Evolutionary conservation across 371 early-diverging fungal genomes (phyloP).

Genomic region (Mortierella sp.): DNA sequence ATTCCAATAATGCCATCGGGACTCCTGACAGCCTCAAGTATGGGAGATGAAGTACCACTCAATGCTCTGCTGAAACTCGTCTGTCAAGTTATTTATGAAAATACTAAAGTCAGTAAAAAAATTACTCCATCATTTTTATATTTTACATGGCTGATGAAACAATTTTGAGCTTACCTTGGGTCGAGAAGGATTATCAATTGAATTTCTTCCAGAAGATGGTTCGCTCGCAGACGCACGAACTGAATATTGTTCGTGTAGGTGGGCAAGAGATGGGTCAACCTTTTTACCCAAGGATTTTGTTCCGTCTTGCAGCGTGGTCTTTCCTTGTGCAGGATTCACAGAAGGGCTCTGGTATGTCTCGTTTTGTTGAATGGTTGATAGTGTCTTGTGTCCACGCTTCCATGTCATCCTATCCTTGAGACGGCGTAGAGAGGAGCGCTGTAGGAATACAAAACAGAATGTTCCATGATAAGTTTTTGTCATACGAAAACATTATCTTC

Average conservation of each 20-base stretch:
- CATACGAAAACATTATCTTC: too few relatives aligned
- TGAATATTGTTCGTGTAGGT: conserved; percentile 20
- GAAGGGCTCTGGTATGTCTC: conserved; percentile 8
- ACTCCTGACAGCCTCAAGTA: conserved; percentile 31
- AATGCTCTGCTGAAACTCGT: conserved; percentile 11
- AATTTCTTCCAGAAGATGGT: conserved; percentile 49
- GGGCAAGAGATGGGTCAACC: conserved; percentile 30
- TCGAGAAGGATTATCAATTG: conserved; percentile 27
- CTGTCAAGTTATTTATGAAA: conserved; percentile 1
- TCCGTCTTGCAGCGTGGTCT: conserved; percentile 2
- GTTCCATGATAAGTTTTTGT: neutral
- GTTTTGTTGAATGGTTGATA: conserved; percentile 33
- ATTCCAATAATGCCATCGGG: conserved; percentile 16
- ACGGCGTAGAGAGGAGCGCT: conserved; percentile 52
- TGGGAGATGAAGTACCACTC: conserved; percentile 37
- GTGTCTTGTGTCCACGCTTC: conserved; percentile 41
- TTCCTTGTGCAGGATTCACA: conserved; percentile 5
- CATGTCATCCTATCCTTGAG: conserved; percentile 47
- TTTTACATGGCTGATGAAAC: too few relatives aligned
- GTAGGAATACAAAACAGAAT: neutral
- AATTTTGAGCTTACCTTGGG: conserved; percentile 48
- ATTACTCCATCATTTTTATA: too few relatives aligned
- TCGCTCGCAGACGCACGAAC: conserved; percentile 30
- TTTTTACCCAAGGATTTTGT: conserved; percentile 44
- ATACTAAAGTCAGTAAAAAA: neutral